Evolutionary conservation across 2,329 filamentous ascomycete species (phyloP).

Genomic region (Kalmusia sp.): DNA sequence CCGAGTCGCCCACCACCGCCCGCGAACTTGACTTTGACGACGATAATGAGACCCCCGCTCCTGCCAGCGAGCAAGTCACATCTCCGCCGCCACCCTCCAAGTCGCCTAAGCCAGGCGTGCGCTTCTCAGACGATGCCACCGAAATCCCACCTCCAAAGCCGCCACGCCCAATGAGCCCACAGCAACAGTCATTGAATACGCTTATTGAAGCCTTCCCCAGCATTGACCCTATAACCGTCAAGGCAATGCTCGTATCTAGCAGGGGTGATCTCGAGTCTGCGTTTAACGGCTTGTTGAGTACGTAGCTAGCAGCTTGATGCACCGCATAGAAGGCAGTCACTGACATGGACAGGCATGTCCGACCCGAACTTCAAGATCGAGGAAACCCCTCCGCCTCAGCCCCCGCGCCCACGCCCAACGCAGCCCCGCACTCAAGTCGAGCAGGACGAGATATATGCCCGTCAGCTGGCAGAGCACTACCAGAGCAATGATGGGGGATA

Average conservation of each 20-base stretch:
- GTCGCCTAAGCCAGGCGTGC: conserved; percentile 53
- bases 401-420: conserved; percentile 79
- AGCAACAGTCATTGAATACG: conserved; percentile 85
- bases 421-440: conserved; percentile 78
- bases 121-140: conserved; percentile 53
- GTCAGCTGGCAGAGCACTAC: conserved; percentile 92
- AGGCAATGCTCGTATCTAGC: conserved; percentile 86
- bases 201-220: conserved; percentile 92
- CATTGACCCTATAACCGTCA: conserved; percentile 81
- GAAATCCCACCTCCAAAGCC: conserved; percentile 76
- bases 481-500: conserved; percentile 58
- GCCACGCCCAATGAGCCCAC: conserved; percentile 79
- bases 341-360: conserved; percentile 55
- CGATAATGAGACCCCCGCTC: conserved; percentile 55
- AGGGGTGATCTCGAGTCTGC: conserved; percentile 87
- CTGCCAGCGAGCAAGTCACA: conserved; percentile 44
- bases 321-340: background rate
- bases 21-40: conserved; percentile 65
- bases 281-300: conserved; percentile 91
- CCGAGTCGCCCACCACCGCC: conserved; percentile 63
- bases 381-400: conserved; percentile 72
- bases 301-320: conserved; percentile 26
- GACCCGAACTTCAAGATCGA: conserved; percentile 60
- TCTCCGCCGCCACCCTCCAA: conserved; percentile 47
- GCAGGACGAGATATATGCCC: conserved; percentile 88